Conservation (phyloP, 202 grass and related monocot species). For the Elaeis oleifera region DNA sequence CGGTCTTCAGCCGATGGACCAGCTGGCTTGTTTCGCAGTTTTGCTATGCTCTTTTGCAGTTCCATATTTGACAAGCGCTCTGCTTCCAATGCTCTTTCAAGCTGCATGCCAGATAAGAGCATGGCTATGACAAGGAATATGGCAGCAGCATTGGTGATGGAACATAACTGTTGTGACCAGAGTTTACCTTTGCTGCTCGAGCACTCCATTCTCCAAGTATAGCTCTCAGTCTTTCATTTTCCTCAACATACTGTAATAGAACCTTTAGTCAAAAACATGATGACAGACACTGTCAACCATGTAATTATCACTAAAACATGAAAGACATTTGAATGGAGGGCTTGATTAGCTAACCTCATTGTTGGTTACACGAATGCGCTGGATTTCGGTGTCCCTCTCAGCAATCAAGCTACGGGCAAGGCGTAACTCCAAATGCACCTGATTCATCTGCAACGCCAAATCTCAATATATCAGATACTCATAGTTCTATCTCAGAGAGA, state of each 20-base stretch:
- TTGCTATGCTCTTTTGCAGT: constrained; percentile 49
- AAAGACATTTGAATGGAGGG: too few species aligned
- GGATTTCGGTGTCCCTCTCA: constrained; percentile 74
- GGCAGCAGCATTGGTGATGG: not conserved
- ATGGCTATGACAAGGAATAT: not conserved
- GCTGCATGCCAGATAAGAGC: constrained; percentile 30
- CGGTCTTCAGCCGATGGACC: not conserved
- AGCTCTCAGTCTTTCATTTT: constrained; percentile 92
- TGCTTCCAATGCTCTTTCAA: constrained; percentile 86
- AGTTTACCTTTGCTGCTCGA: constrained; percentile 84
- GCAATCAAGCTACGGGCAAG: constrained; percentile 78
- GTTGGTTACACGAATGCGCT: constrained; percentile 68
- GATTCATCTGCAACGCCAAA: constrained; percentile 71
- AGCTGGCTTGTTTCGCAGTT: constrained; percentile 7
- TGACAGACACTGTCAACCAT: not conserved
- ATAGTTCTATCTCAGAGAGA: too few species aligned
- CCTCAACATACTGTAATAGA: constrained; percentile 71
- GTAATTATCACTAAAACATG: too few species aligned
- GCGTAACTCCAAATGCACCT: constrained; percentile 85
- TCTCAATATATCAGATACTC: not conserved
- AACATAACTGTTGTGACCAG: not conserved
- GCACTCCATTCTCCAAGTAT: constrained; percentile 98
- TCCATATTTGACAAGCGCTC: constrained; percentile 59
- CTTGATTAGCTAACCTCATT: constrained; percentile 45
- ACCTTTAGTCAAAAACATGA: constrained; percentile 8